Evolutionary conservation across 129 eudicot species (phyloP).

Genomic region (Deinandra increscens): DNA sequence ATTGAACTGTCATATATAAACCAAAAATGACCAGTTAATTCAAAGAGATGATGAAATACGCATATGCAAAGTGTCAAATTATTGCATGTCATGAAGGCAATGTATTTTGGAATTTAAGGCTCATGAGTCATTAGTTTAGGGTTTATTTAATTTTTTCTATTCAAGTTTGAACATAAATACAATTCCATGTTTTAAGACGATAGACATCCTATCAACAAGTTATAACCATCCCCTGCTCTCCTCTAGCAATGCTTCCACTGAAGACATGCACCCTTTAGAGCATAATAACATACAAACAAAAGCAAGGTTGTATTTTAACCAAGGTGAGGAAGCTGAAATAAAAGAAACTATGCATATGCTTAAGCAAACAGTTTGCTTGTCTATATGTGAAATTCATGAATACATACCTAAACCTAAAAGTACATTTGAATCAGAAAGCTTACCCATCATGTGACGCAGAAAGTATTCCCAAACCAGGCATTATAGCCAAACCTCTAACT

Average conservation of each 20-base stretch:
- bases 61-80: constrained; percentile 5
- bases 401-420: constrained; percentile 7
- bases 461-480: constrained; percentile 84
- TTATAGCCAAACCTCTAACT: constrained; percentile 86
- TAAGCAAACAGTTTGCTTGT: constrained; percentile 12
- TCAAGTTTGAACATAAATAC: not conserved
- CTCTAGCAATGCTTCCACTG: constrained; percentile 1
- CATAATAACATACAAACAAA: constrained; percentile 16
- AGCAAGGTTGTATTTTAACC: not conserved
- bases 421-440: constrained; percentile 25
- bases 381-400: constrained; percentile 9
- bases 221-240: constrained; percentile 15
- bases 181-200: not conserved
- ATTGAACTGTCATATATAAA: constrained; percentile 59
- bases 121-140: not conserved
- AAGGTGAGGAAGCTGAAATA: not conserved
- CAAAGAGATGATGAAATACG: constrained; percentile 1
- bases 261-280: not conserved
- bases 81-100: constrained; percentile 5
- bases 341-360: not conserved
- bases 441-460: constrained; percentile 99
- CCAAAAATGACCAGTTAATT: constrained; percentile 8
- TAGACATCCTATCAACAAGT: constrained; percentile 5
- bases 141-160: not conserved
- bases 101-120: constrained; percentile 11